A percentile compares a stretch with the other conserved stretches of the same genome.
phyloP scores from a whole-genome alignment of 2,329 filamentous ascomycete species.

The Ophiocordyceps robertsii region DNA sequence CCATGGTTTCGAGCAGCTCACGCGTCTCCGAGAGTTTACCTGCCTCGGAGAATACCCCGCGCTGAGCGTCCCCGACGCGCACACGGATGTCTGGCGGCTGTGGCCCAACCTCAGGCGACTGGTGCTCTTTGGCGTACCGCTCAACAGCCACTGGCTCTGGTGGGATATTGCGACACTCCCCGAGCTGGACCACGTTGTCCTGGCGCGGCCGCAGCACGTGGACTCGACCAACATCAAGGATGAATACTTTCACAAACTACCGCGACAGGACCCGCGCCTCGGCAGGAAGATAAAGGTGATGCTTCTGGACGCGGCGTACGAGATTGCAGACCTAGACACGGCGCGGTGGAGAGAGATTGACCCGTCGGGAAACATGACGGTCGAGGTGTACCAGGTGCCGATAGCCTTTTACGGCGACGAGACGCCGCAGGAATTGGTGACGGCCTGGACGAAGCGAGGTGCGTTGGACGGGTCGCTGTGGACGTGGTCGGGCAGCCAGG shows the following conservation, averaged over 20 bases:
- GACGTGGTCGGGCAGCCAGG: slow-evolving; percentile 15
- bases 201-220: slow-evolving; percentile 23
- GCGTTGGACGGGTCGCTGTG: slow-evolving; percentile 27
- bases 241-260: slow-evolving; percentile 23
- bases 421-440: slow-evolving; percentile 20
- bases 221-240: slow-evolving; percentile 23
- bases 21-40: slow-evolving; percentile 32
- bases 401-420: slow-evolving; percentile 25
- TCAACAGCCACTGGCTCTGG: slow-evolving; percentile 24
- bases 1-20: slow-evolving; percentile 29
- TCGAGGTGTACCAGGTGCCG: slow-evolving; percentile 25
- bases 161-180: slow-evolving; percentile 21
- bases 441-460: slow-evolving; percentile 24
- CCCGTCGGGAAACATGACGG: slow-evolving; percentile 20
- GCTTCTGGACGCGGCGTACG: slow-evolving; percentile 15
- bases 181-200: slow-evolving; percentile 25
- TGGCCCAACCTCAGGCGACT: slow-evolving; percentile 29
- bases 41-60: slow-evolving; percentile 31
- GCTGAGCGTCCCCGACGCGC: slow-evolving; percentile 18
- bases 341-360: slow-evolving; percentile 20
- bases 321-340: slow-evolving; percentile 12
- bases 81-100: slow-evolving; percentile 25
- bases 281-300: slow-evolving; percentile 15
- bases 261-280: slow-evolving; percentile 13
- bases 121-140: slow-evolving; percentile 26